phyloP scores from a whole-genome alignment of 2,329 filamentous ascomycete genomes.

The Graphilbum sp. region DNA sequence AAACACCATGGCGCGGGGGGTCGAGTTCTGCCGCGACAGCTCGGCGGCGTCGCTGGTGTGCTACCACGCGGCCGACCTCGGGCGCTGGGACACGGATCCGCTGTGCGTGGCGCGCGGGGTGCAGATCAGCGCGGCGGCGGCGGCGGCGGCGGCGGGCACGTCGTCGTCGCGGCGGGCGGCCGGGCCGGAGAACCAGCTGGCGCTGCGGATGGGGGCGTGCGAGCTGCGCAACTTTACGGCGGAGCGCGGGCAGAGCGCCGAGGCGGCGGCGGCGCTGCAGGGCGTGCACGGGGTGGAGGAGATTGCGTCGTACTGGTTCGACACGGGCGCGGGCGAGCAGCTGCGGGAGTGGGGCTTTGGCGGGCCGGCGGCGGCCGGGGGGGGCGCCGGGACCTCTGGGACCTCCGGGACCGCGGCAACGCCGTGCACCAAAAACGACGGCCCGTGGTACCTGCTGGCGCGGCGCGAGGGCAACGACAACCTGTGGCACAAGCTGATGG shows the following conservation, averaged over 20 bases:
- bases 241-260: background rate
- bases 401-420: no score
- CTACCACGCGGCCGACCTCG: background rate
- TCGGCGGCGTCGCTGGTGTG: background rate
- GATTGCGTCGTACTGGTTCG: constrained; percentile 11
- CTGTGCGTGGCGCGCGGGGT: background rate
- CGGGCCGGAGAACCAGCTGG: background rate
- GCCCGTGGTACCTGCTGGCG: constrained; percentile 12
- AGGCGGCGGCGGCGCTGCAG: background rate
- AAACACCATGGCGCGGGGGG: background rate
- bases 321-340: constrained; percentile 11
- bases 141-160: background rate
- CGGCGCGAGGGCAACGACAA: constrained; percentile 13
- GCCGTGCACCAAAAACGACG: constrained; percentile 5
- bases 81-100: background rate
- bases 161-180: background rate
- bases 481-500: constrained; percentile 15
- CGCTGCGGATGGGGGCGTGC: background rate
- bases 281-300: constrained; percentile 4
- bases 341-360: constrained; percentile 8
- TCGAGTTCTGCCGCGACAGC: background rate
- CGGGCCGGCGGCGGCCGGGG: background rate
- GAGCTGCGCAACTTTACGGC: background rate
- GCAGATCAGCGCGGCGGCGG: background rate
- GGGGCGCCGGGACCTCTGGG: background rate